Percentiles rank a stretch among this genome's conserved stretches.
Conservation (phyloP, 73 alveolate species). For the Paramecium primaurelia region DNA sequence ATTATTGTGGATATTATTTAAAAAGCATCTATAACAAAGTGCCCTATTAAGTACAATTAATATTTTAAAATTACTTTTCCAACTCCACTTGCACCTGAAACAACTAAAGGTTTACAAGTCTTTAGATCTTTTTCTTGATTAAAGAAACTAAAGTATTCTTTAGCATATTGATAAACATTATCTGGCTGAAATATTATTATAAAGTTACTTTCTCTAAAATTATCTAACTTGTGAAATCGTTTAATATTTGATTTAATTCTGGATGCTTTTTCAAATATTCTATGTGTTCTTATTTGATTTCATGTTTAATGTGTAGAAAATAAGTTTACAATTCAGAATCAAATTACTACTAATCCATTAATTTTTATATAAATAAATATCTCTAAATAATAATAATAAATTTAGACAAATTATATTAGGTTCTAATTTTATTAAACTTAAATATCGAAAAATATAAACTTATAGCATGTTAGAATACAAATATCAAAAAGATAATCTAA, state of each 20-base stretch:
- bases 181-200: background rate
- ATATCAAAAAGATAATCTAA: too few relatives aligned
- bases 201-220: background rate
- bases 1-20: conserved; percentile 64
- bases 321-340: conserved; percentile 38
- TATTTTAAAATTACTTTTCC: conserved; percentile 58
- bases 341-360: background rate
- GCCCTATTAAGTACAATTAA: conserved; percentile 52
- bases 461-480: too few relatives aligned
- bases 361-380: background rate
- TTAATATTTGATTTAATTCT: background rate
- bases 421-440: too few relatives aligned
- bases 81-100: conserved; percentile 87
- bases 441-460: too few relatives aligned
- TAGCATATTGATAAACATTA: conserved; percentile 19
- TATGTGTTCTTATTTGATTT: conserved; percentile 6
- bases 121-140: conserved; percentile 25
- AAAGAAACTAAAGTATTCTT: conserved; percentile 39
- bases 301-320: conserved; percentile 35
- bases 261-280: conserved; percentile 23
- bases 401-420: background rate
- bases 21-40: conserved; percentile 65
- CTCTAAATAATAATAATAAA: background rate
- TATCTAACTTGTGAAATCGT: conserved; percentile 19
- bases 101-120: conserved; percentile 42